Conservation (phyloP, 2,329 filamentous ascomycete genomes). For the Parastagonospora nodorum region DNA sequence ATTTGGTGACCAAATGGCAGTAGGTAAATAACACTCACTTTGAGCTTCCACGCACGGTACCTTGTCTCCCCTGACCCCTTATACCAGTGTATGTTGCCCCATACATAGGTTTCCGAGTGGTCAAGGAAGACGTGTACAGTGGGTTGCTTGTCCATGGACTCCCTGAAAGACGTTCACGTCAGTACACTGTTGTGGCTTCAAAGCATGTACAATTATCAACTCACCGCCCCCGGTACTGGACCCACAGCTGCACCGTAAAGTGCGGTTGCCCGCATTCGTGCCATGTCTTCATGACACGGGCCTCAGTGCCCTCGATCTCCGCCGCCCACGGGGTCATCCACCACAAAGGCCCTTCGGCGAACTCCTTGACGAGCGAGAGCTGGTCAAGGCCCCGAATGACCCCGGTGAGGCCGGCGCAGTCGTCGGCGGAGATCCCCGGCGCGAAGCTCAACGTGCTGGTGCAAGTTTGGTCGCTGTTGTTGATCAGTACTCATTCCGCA, state of each 20-base stretch:
- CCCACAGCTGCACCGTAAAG: conserved; percentile 10
- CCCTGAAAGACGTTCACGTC: background rate
- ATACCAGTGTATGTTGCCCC: background rate
- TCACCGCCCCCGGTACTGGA: background rate
- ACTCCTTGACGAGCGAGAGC: background rate
- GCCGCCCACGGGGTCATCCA: background rate
- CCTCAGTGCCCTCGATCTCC: conserved; percentile 1
- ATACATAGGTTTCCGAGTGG: conserved; percentile 6
- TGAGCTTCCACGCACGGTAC: background rate
- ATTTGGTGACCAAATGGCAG: too few species aligned
- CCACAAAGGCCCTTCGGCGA: background rate
- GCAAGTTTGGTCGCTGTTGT: background rate
- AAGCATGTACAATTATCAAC: background rate
- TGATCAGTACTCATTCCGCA: background rate
- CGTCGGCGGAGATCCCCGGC: background rate
- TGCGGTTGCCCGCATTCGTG: conserved; percentile 4
- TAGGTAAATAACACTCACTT: background rate
- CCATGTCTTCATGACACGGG: conserved; percentile 7
- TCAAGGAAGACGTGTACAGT: conserved; percentile 15
- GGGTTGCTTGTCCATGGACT: background rate
- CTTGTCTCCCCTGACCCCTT: background rate
- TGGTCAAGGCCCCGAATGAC: background rate
- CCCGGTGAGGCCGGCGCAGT: background rate
- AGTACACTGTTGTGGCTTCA: background rate
- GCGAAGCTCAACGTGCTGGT: background rate